Percentiles rank a stretch among this genome's conserved stretches.
Evolutionary conservation across 1,284 basidiomycete species (phyloP).

Genomic region (Moniliophthora roreri): DNA sequence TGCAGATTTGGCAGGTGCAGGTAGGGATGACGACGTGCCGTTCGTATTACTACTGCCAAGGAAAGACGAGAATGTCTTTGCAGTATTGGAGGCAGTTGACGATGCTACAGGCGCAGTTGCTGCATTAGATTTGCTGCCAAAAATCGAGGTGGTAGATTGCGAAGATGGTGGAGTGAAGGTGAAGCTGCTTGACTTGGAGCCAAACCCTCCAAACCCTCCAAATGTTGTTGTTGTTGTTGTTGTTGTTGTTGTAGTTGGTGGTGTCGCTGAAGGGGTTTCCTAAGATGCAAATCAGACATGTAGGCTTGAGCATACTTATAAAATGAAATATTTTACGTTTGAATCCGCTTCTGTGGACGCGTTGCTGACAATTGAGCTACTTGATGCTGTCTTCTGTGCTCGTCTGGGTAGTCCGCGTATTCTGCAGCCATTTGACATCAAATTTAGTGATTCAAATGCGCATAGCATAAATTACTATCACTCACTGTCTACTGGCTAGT

Average conservation of each 20-base stretch:
- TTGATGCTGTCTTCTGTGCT: too few relatives aligned
- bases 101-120: conserved; percentile 24
- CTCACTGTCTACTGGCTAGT: conserved; percentile 53
- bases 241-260: too few relatives aligned
- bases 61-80: conserved; percentile 42
- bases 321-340: neutral
- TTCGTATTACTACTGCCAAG: conserved; percentile 23
- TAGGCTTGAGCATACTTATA: neutral
- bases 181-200: conserved; percentile 28
- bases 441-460: conserved; percentile 15
- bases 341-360: neutral
- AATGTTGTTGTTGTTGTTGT: conserved; percentile 41
- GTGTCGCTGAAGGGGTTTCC: neutral
- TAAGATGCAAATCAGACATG: neutral
- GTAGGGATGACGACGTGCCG: too few relatives aligned
- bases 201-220: conserved; percentile 49
- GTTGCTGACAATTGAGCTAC: too few relatives aligned
- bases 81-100: conserved; percentile 36
- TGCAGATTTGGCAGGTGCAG: conserved; percentile 12
- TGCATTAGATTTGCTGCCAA: neutral
- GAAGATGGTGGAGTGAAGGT: conserved; percentile 28
- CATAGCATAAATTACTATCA: conserved; percentile 12
- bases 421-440: conserved; percentile 30
- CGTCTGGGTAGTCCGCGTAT: conserved; percentile 54
- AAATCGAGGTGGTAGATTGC: conserved; percentile 14